These are phyloP conservation scores for Starmerella cellae DNA, from an alignment of 805 yeast genomes.

Conservation along the genomic window DNA sequence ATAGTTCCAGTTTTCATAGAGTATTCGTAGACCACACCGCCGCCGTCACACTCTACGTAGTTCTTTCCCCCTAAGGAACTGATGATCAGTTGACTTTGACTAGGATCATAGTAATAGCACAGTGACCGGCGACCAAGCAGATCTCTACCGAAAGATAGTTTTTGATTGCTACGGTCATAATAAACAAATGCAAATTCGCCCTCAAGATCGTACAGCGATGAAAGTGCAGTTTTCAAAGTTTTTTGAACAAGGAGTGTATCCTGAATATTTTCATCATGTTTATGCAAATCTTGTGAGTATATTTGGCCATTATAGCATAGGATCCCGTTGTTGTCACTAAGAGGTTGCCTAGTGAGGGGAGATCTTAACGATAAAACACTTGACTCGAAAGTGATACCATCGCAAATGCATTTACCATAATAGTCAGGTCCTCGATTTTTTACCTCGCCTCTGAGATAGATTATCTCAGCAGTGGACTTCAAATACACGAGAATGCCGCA, in stretches of 20 bases:
- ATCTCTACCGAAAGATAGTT: constrained; percentile 72
- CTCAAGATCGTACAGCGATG: constrained; percentile 27
- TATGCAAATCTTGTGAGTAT: constrained; percentile 35
- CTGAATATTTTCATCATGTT: constrained; percentile 32
- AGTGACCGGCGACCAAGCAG: constrained; percentile 69
- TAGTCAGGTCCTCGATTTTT: constrained; percentile 25
- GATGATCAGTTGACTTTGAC: constrained; percentile 14
- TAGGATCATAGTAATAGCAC: constrained; percentile 30
- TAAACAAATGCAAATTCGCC: constrained; percentile 75
- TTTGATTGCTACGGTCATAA: constrained; percentile 26
- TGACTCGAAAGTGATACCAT: constrained; percentile 10
- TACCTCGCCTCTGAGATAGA: constrained; percentile 3
- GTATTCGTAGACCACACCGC: constrained; percentile 14
- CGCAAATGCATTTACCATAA: constrained; percentile 4
- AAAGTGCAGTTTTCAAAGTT: constrained; percentile 31
- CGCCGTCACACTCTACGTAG: constrained; percentile 19
- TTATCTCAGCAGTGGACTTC: neutral
- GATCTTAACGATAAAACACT: constrained; percentile 69
- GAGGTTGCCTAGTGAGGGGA: constrained; percentile 71
- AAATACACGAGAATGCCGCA: constrained; percentile 26
- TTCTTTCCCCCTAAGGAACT: constrained; percentile 15
- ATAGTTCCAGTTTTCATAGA: neutral
- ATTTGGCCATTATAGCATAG: constrained; percentile 88
- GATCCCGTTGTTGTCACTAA: constrained; percentile 26
- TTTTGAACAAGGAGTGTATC: constrained; percentile 26